Evolutionary conservation across 2,329 filamentous ascomycete genomes (phyloP).

Genomic region (Fusarium dimerum): DNA sequence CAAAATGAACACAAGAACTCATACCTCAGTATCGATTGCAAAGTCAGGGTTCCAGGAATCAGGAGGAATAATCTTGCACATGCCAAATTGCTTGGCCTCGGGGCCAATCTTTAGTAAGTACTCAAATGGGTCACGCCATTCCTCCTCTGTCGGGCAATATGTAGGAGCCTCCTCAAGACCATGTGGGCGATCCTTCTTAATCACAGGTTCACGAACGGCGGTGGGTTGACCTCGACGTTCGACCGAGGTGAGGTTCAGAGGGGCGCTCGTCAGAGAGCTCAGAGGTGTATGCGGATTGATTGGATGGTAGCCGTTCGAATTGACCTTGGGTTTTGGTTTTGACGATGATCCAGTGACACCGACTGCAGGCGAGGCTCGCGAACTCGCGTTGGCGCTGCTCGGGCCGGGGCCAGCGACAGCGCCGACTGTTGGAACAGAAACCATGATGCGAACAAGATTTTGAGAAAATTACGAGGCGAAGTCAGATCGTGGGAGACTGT

Average conservation of each 20-base stretch:
- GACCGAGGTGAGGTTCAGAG: constrained; percentile 84
- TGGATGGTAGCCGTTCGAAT: constrained; percentile 55
- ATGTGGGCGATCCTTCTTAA: constrained; percentile 77
- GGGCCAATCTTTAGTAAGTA: constrained; percentile 91
- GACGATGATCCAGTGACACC: constrained; percentile 37
- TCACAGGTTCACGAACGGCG: constrained; percentile 72
- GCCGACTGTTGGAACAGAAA: constrained; percentile 41
- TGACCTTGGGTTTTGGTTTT: constrained; percentile 55
- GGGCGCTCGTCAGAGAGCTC: constrained; percentile 57
- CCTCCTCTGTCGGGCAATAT: constrained; percentile 85
- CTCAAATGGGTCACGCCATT: constrained; percentile 91
- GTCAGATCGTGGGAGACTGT: constrained; percentile 11
- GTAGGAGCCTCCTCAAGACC: constrained; percentile 87
- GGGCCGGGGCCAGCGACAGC: constrained; percentile 37
- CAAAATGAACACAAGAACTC: constrained; percentile 2
- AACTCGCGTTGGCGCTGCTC: constrained; percentile 49
- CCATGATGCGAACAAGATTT: constrained; percentile 35
- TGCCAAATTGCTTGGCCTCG: constrained; percentile 83
- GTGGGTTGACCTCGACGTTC: constrained; percentile 86
- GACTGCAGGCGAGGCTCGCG: constrained; percentile 53
- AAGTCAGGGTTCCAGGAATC: constrained; percentile 93
- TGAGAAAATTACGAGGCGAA: constrained; percentile 5
- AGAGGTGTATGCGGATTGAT: constrained; percentile 52
- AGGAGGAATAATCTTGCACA: constrained; percentile 94
- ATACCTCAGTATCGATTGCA: constrained; percentile 93